phyloP scores from a whole-genome alignment of 352 stramenopile genomes.

The Globisporangium acanthophoron region DNA sequence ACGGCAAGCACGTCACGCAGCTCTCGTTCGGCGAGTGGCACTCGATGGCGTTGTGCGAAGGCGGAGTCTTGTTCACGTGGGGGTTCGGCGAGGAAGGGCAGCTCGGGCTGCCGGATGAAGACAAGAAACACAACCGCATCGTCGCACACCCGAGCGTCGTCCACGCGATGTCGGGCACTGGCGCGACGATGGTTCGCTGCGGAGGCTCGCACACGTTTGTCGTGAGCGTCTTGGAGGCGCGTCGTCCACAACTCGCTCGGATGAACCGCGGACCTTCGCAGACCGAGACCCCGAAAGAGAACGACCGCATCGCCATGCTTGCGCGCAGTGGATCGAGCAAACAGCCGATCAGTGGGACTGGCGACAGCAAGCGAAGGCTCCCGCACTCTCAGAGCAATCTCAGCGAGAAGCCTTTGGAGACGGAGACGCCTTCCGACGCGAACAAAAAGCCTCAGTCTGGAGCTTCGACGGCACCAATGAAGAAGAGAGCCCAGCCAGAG shows the following conservation, averaged over 20 bases:
- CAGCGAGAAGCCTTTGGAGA: neutral
- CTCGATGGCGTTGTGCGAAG: constrained; percentile 55
- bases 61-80: constrained; percentile 52
- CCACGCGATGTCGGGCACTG: constrained; percentile 44
- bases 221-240: constrained; percentile 55
- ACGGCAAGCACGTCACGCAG: constrained; percentile 36
- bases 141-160: constrained; percentile 42
- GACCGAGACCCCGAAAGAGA: constrained; percentile 24
- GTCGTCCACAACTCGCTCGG: constrained; percentile 33
- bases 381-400: neutral
- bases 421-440: neutral
- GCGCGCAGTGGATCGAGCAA: neutral
- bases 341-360: neutral
- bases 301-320: constrained; percentile 13
- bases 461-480: neutral
- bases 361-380: neutral
- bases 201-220: constrained; percentile 61
- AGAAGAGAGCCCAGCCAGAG: constrained; percentile 2
- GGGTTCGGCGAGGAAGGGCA: constrained; percentile 73
- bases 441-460: neutral
- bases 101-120: constrained; percentile 41
- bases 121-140: constrained; percentile 31
- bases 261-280: constrained; percentile 31
- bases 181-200: constrained; percentile 46
- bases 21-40: constrained; percentile 68